Evolutionary conservation across 352 stramenopile genomes (phyloP).

Genomic region (Phytophthora aleatoria): DNA sequence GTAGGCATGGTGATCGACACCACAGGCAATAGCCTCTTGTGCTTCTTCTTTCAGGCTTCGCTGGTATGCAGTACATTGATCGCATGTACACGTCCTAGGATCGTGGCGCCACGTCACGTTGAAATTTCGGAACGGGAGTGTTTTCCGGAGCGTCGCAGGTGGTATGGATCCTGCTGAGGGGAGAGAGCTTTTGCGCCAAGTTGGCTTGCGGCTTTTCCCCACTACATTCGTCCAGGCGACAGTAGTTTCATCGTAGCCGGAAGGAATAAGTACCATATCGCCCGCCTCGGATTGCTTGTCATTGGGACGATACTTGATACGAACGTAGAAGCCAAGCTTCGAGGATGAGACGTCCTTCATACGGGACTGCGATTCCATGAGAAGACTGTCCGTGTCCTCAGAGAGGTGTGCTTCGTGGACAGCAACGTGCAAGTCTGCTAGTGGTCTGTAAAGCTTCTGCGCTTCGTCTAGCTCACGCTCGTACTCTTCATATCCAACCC

Average conservation of each 20-base stretch:
- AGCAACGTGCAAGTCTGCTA: slow-evolving; percentile 72
- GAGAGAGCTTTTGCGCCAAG: slow-evolving; percentile 53
- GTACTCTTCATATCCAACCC: slow-evolving; percentile 84
- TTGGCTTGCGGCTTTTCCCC: slow-evolving; percentile 54
- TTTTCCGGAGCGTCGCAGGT: slow-evolving; percentile 60
- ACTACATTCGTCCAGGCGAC: slow-evolving; percentile 79
- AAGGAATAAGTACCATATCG: slow-evolving; percentile 71
- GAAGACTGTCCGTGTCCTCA: slow-evolving; percentile 51
- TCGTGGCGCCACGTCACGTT: slow-evolving; percentile 82
- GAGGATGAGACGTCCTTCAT: slow-evolving; percentile 66
- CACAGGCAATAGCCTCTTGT: slow-evolving; percentile 31
- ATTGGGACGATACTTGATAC: slow-evolving; percentile 83
- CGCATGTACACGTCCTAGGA: slow-evolving; percentile 48
- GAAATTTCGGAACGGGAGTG: slow-evolving; percentile 76
- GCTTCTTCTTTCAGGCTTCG: slow-evolving; percentile 13
- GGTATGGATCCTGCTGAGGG: slow-evolving; percentile 25
- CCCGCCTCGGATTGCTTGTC: slow-evolving; percentile 58
- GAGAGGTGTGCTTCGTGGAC: slow-evolving; percentile 76
- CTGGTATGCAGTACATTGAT: slow-evolving; percentile 48
- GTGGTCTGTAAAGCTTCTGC: slow-evolving; percentile 71
- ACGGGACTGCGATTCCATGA: slow-evolving; percentile 62
- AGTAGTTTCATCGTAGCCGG: slow-evolving; percentile 62
- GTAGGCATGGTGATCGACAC: slow-evolving; percentile 83
- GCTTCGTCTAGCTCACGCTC: slow-evolving; percentile 74
- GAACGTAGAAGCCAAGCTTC: slow-evolving; percentile 73